Evolutionary conservation across 2,329 filamentous ascomycete genomes (phyloP), one percentile per base, ranked within the genome.

Genomic region (Lasiodiplodia gonubiensis): DNA sequence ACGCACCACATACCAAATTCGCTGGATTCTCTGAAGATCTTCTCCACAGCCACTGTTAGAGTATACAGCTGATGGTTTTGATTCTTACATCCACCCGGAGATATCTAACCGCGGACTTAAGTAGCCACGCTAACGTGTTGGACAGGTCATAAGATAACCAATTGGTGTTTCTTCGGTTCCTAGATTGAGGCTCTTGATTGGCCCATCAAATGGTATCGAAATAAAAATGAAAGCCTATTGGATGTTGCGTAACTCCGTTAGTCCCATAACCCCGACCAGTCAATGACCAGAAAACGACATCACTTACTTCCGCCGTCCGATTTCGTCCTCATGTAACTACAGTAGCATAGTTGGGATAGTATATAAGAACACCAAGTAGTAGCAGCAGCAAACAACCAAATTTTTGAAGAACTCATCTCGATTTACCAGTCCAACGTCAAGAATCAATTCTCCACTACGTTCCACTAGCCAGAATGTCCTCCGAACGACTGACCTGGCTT

Each of bases 401-500:
- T n/a, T 8, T 8, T 18, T 11, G 10, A 46, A 3, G n/a, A 18
- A 46, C 11, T 46, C 21, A 8, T 11, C 18, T 21, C 42, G 21
- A n/a, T 11, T n/a, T 18, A 46, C 42, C 16, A 46, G 16, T 7
- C 18, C 37, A 42, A 16, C 37, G 14, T 42, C 37, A 42, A 42
- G 16, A 30, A 8, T 10, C 30, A 30, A 10, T 30, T 30, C 30
- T 30, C 30, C 10, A 8, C 2, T 46, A 46, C 42, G 21, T 7
- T 21, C 16, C 4, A n/a, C 25, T n/a, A n/a, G 6, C n/a, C 23
- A 25, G 21, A n/a, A 64, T 64, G 61, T 7, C 64, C 10, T 63
- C 59, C 42, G 30, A 37, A 16, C 37, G 52, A 16, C 14, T 55
- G 21, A 49, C 39, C 37, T 73, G 71, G 71, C 65, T 76, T 48